Percentiles rank a stretch among this genome's conserved stretches.
phyloP scores from a whole-genome alignment of 352 stramenopile genomes.

The Aphanomyces cochlioides region DNA sequence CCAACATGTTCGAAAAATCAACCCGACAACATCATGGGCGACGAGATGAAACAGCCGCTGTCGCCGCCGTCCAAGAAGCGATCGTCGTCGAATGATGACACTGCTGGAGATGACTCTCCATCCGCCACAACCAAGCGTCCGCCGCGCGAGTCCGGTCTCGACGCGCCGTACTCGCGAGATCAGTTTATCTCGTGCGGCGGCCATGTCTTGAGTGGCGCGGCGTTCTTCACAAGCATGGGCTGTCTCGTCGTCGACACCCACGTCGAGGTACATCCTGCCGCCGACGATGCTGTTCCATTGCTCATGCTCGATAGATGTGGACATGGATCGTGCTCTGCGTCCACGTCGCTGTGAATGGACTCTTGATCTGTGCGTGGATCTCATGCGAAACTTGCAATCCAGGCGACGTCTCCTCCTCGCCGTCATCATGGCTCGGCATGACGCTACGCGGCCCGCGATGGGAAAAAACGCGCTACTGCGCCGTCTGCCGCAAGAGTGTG shows the following conservation, averaged over 20 bases:
- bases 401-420: constrained; percentile 36
- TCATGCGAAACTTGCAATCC: constrained; percentile 74
- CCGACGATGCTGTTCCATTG: too few relatives aligned
- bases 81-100: background rate
- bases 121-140: background rate
- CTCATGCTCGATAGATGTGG: constrained; percentile 31
- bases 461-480: constrained; percentile 79
- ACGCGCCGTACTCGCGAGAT: constrained; percentile 67
- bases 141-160: constrained; percentile 31
- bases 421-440: constrained; percentile 66
- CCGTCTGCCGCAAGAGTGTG: constrained; percentile 70
- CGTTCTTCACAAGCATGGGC: constrained; percentile 52
- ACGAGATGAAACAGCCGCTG: constrained; percentile 8
- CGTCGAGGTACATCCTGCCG: too few relatives aligned
- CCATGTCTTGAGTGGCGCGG: constrained; percentile 57
- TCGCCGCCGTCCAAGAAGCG: constrained; percentile 4
- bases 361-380: constrained; percentile 58
- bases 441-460: constrained; percentile 61
- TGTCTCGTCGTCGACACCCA: constrained; percentile 32
- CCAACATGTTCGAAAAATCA: constrained; percentile 14
- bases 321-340: constrained; percentile 49
- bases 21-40: background rate
- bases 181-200: constrained; percentile 71
- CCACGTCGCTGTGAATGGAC: constrained; percentile 46
- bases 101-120: background rate